phyloP scores from a whole-genome alignment of 2,329 filamentous ascomycete genomes.

The Verruconis gallopava region DNA sequence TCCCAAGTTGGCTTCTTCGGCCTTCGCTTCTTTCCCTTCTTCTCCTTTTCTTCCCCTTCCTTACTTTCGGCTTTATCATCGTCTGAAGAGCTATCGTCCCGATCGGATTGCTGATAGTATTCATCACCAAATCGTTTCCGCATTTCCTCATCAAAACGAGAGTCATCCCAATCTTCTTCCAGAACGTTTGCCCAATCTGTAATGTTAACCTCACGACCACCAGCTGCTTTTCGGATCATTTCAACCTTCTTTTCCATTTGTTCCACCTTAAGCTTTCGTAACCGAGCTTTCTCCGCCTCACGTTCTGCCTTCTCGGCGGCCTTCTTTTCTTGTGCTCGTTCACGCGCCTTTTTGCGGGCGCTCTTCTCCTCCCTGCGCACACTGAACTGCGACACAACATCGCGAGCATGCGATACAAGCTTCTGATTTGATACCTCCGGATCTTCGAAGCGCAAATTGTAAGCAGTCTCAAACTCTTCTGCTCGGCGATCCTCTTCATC shows the following conservation, averaged over 20 bases:
- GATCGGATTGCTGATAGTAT: constrained; percentile 57
- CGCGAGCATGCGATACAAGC: constrained; percentile 78
- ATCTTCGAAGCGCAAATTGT: constrained; percentile 93
- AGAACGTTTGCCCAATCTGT: constrained; percentile 78
- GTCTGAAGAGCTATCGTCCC: constrained; percentile 34
- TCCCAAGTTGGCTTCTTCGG: constrained; percentile 84
- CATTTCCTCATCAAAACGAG: constrained; percentile 87
- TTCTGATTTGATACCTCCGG: constrained; percentile 78
- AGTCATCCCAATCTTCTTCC: constrained; percentile 78
- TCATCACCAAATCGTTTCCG: constrained; percentile 72
- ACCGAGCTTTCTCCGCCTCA: constrained; percentile 66
- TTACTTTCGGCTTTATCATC: constrained; percentile 28
- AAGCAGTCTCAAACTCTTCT: constrained; percentile 82
- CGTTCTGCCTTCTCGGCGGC: constrained; percentile 65
- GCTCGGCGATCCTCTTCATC: constrained; percentile 61
- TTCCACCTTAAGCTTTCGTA: constrained; percentile 80
- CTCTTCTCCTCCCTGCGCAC: constrained; percentile 80
- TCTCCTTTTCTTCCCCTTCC: constrained; percentile 32
- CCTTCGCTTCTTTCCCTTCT: constrained; percentile 41
- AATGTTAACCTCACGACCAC: constrained; percentile 54
- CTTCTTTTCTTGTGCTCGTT: constrained; percentile 62
- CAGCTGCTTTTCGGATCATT: constrained; percentile 81
- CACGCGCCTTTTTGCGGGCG: constrained; percentile 63
- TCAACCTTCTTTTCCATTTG: constrained; percentile 77
- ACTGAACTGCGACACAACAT: constrained; percentile 66